These are phyloP conservation scores for Gaeumannomyces tritici DNA, from an alignment of 2,329 filamentous ascomycete species.

Conservation along the genomic window DNA sequence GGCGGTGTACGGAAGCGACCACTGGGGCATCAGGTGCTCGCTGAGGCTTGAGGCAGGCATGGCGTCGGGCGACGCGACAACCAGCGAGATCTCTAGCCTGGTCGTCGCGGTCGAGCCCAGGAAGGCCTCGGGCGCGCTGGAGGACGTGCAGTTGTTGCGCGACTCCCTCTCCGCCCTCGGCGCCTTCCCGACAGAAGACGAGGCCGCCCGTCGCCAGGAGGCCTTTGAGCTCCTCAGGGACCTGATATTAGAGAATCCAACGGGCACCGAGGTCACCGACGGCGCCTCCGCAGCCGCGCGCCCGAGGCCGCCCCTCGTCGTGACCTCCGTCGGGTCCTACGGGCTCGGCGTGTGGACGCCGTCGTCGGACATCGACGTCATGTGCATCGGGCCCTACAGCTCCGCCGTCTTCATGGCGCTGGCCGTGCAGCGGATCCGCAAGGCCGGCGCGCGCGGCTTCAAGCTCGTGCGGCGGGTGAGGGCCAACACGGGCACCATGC, in stretches of 20 bases:
- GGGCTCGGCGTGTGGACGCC: constrained; percentile 52
- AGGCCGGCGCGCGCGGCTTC: constrained; percentile 27
- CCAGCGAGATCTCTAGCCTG: constrained; percentile 14
- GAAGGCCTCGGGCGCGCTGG: constrained; percentile 19
- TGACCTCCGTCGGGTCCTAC: constrained; percentile 58
- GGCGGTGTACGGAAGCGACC: constrained; percentile 36
- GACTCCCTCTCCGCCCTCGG: constrained; percentile 23
- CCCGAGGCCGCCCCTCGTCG: constrained; percentile 30
- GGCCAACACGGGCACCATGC: constrained; percentile 50
- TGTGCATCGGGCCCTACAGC: constrained; percentile 54
- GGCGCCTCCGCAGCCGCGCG: constrained; percentile 6
- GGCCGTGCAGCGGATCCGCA: constrained; percentile 42
- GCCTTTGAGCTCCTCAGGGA: constrained; percentile 10
- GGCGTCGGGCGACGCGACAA: constrained; percentile 4
- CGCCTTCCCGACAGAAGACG: constrained; percentile 36
- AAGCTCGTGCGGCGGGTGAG: constrained; percentile 47
- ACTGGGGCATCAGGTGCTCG: constrained; percentile 46
- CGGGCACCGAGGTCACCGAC: background rate
- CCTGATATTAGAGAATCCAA: background rate
- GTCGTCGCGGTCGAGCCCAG: constrained; percentile 23
- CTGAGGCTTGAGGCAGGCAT: constrained; percentile 16
- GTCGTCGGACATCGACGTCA: constrained; percentile 54
- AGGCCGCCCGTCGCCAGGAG: constrained; percentile 17
- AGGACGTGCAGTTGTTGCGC: constrained; percentile 23
- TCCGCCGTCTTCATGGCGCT: constrained; percentile 52